phyloP scores from a whole-genome alignment of 805 yeast genomes.

The Suhomyces tanzawaensis region DNA sequence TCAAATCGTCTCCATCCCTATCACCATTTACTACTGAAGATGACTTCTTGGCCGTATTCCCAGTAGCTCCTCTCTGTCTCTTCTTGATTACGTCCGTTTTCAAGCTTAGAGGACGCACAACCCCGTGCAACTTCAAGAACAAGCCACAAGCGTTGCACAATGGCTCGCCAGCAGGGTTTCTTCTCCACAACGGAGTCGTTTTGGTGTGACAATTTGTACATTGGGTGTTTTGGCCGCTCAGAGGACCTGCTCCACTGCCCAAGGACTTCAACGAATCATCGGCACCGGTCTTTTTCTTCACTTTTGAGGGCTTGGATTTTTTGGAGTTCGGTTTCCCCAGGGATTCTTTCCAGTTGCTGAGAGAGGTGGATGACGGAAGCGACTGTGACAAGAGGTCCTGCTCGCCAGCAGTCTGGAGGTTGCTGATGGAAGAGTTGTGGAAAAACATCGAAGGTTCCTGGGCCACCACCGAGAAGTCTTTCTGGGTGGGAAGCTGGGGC shows the following conservation, averaged over 20 bases:
- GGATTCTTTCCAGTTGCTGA: slow-evolving; percentile 2
- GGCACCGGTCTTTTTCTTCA: slow-evolving; percentile 6
- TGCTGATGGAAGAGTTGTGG: neutral
- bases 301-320: slow-evolving; percentile 5
- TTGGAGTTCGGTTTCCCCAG: slow-evolving; percentile 4
- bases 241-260: neutral
- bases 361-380: slow-evolving; percentile 7
- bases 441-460: neutral
- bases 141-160: slow-evolving; percentile 96
- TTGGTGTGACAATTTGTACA: slow-evolving; percentile 91
- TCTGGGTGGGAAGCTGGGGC: slow-evolving; percentile 3
- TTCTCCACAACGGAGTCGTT: slow-evolving; percentile 93
- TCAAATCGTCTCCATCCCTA: slow-evolving; percentile 53
- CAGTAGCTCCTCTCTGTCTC: slow-evolving; percentile 58
- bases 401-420: neutral
- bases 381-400: slow-evolving; percentile 5
- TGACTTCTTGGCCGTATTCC: slow-evolving; percentile 17
- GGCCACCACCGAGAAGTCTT: neutral
- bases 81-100: slow-evolving; percentile 92
- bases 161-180: slow-evolving; percentile 89
- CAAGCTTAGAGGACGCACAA: slow-evolving; percentile 84
- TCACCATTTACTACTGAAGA: slow-evolving; percentile 13
- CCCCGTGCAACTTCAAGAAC: slow-evolving; percentile 91
- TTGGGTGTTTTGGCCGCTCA: slow-evolving; percentile 16
- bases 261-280: slow-evolving; percentile 1